These are phyloP conservation scores for Vachellia collinsii DNA, from an alignment of 306 rosid species.

Conservation along the genomic window DNA sequence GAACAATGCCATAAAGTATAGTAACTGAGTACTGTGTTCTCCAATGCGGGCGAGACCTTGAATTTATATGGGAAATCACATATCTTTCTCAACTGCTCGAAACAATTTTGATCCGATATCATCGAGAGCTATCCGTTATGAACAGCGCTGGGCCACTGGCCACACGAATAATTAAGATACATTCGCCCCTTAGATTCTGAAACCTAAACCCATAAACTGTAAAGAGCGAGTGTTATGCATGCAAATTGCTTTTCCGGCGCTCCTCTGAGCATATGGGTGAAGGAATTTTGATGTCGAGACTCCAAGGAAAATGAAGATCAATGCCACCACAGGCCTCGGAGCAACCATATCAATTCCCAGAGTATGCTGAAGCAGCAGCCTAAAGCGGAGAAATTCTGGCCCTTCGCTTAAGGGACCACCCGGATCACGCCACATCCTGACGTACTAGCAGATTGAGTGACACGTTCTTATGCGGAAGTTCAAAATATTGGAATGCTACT, in stretches of 20 bases:
- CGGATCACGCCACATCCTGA: background rate
- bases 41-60: background rate
- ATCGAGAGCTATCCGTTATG: background rate
- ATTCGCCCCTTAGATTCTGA: background rate
- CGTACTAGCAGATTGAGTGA: background rate
- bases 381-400: background rate
- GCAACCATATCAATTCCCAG: background rate
- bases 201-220: background rate
- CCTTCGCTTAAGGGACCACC: background rate
- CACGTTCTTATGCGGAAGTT: background rate
- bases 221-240: background rate
- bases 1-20: background rate
- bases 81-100: background rate
- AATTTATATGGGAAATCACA: background rate
- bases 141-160: background rate
- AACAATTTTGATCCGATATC: background rate
- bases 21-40: background rate
- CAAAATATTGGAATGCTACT: background rate
- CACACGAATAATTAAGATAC: background rate
- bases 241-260: background rate
- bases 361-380: too few relatives aligned
- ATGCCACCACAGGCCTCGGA: background rate
- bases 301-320: background rate
- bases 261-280: background rate
- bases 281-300: background rate